These are phyloP conservation scores for Crotalaria pallida DNA, from an alignment of 306 rosid species.

Conservation along the genomic window DNA sequence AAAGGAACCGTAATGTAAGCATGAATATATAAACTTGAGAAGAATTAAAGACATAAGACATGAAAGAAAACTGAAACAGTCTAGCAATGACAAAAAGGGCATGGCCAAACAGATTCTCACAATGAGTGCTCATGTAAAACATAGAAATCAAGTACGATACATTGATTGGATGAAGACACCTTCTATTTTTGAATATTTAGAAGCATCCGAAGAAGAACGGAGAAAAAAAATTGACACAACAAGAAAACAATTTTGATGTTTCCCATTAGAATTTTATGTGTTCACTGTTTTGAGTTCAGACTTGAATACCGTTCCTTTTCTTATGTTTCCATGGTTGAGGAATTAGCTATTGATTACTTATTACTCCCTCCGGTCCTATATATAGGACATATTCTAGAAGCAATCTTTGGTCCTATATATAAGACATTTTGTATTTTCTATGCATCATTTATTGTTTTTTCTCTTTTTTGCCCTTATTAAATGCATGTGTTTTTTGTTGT, in stretches of 20 bases:
- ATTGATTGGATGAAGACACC: not conserved
- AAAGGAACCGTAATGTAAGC: conserved; percentile 4
- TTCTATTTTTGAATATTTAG: not conserved
- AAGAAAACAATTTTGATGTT: not conserved
- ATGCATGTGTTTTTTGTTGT: too few species aligned
- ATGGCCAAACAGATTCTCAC: not conserved
- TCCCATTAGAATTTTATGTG: not conserved
- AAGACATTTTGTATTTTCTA: too few species aligned
- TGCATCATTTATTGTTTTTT: too few species aligned
- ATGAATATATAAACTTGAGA: not conserved
- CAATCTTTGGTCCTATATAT: too few species aligned
- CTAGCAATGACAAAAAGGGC: not conserved
- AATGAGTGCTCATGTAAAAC: not conserved
- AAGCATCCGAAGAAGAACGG: not conserved
- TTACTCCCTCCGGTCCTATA: not conserved
- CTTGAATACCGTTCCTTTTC: not conserved
- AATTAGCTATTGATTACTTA: not conserved
- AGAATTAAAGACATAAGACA: conserved; percentile 5
- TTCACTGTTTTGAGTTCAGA: conserved; percentile 2
- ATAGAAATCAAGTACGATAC: not conserved
- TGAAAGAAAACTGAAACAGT: conserved; percentile 5
- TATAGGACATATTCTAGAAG: too few species aligned
- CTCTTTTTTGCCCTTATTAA: too few species aligned
- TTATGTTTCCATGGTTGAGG: not conserved
- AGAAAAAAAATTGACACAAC: not conserved